Evolutionary conservation across 2,329 filamentous ascomycete species (phyloP), one percentile per base, ranked within the genome.

Genomic region (Alternaria hordeiaustralica): DNA sequence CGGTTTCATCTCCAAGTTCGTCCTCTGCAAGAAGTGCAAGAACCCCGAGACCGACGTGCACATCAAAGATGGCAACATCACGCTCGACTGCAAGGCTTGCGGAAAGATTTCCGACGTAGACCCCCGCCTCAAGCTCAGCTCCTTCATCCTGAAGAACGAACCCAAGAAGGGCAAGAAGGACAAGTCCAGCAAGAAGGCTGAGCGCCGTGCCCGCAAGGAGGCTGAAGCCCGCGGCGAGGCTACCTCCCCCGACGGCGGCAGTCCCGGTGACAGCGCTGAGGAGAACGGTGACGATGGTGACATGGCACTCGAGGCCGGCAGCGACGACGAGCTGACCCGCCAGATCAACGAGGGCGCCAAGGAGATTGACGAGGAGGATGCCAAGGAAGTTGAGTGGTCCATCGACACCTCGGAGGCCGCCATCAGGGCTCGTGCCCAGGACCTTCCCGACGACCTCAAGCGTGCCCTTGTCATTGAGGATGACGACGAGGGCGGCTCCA

Each of bases 11-110:
- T 88, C 90, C 86, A 97, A 93, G 85, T 99, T 98, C 74, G 96
- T 99, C 77, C 94, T 99, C 69, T 99, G 96, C 92, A 97, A 96
- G 86, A 95, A 96, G 82, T 99, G 96, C 91, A 97, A 97, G 89
- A 99, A 99, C 82, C 96, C 96, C 36, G 96, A 99, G 87, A 99
- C 96, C 71, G 94, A 96, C 71, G 91, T 98, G 78, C 89, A 92
- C 78, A 93, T 98, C 87, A 97, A 97, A 84, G 94, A 97, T 76
- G 93, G 92, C 59, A 89, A 88, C 79, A 98, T 99, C 81, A 83
- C 93, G 67, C 90, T 98, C 72, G 96, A 99, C 84, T 99, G 96
- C 91, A 99, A 99, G 86, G 96, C 96, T 67, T 99, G 96, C 79
- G 96, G 96, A 79, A 92, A 97, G 83, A 94, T 93, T 78, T 92